These are phyloP conservation scores for Aspergillus saccharolyticus DNA, from an alignment of 495 filamentous ascomycete species.

Conservation along the genomic window DNA sequence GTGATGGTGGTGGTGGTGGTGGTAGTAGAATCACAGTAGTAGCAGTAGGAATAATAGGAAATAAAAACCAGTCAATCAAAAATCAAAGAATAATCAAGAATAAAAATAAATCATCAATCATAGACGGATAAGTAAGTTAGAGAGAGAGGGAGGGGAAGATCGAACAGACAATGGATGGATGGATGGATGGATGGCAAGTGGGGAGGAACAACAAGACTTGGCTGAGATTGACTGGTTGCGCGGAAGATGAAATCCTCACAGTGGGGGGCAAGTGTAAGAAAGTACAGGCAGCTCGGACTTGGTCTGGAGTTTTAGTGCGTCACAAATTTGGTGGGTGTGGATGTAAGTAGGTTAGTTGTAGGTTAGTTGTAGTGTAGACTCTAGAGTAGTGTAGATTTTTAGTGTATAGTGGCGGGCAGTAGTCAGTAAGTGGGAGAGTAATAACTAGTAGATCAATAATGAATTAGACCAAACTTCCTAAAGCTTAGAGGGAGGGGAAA, in stretches of 20 bases:
- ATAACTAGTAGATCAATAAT: neutral
- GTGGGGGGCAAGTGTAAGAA: neutral
- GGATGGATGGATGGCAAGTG: constrained; percentile 5
- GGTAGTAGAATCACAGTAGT: neutral
- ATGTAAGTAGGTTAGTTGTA: neutral
- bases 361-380: neutral
- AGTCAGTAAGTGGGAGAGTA: neutral
- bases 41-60: neutral
- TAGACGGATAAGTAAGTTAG: neutral
- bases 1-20: neutral
- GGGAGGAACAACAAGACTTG: constrained; percentile 7
- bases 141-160: constrained; percentile 2
- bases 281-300: neutral
- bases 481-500: neutral
- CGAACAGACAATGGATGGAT: neutral
- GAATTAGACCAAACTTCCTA: neutral
- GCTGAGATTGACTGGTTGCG: constrained; percentile 4
- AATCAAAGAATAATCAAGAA: neutral
- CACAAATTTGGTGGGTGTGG: neutral
- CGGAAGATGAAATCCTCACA: neutral
- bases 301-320: no score
- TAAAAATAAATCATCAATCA: neutral
- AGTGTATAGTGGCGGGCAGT: no score
- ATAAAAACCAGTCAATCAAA: neutral
- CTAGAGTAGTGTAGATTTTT: no score